Conservation (phyloP, 192 early-diverging fungal species). For the Backusella luteola region DNA sequence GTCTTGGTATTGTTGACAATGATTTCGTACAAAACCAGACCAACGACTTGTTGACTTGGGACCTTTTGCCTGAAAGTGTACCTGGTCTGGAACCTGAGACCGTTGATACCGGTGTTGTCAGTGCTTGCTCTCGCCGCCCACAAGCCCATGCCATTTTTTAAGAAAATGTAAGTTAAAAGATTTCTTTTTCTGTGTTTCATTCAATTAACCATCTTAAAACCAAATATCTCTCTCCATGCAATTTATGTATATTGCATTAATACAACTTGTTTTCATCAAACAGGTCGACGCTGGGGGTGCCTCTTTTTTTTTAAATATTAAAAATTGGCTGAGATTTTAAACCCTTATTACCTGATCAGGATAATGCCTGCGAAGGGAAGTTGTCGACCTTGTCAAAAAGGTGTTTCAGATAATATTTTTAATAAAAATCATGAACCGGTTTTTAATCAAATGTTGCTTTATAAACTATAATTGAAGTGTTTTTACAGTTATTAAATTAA, state of each 20-base stretch:
- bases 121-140: neutral
- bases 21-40: conserved; percentile 58
- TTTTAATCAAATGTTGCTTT: neutral
- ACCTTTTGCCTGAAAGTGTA: conserved; percentile 24
- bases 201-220: neutral
- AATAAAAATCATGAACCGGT: neutral
- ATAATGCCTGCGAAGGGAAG: conserved; percentile 53
- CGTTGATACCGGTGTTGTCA: conserved; percentile 40
- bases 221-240: too few relatives aligned
- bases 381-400: conserved; percentile 2
- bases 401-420: neutral
- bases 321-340: conserved; percentile 42
- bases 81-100: conserved; percentile 29
- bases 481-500: neutral
- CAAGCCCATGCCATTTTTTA: neutral
- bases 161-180: neutral
- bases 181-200: neutral
- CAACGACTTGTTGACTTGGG: conserved; percentile 56
- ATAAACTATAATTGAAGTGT: neutral
- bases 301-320: conserved; percentile 4
- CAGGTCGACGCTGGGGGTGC: conserved; percentile 45
- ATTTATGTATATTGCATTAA: neutral
- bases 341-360: conserved; percentile 51
- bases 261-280: neutral
- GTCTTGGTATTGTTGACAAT: conserved; percentile 54